phyloP scores from a whole-genome alignment of 257 asterid species.

The Nicotiana attenuata region DNA sequence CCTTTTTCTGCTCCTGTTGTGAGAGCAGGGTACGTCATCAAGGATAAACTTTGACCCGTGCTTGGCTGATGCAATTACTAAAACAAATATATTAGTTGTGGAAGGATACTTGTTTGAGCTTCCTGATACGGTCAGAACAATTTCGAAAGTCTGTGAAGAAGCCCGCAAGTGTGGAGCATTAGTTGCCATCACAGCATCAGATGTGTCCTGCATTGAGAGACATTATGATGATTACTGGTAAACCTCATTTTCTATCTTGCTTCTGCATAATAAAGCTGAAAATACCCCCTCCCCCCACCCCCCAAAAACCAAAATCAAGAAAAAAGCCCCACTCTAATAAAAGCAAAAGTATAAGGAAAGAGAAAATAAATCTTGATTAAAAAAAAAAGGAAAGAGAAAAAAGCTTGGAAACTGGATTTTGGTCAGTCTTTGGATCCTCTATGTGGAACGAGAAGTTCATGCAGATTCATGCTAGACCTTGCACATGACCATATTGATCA shows the following conservation, averaged over 20 bases:
- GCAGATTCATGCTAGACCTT: neutral
- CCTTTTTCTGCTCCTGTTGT: conserved; percentile 16
- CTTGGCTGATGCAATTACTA: conserved; percentile 66
- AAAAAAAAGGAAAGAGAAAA: neutral
- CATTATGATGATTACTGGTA: conserved; percentile 96
- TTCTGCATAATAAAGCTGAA: neutral
- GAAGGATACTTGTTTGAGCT: conserved; percentile 97
- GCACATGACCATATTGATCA: neutral
- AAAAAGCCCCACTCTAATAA: neutral
- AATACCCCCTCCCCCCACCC: neutral
- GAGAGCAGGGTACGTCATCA: conserved; percentile 82
- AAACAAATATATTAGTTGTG: conserved; percentile 74
- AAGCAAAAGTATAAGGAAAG: neutral
- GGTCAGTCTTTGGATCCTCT: neutral
- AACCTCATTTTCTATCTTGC: neutral
- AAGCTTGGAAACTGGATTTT: neutral
- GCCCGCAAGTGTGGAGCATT: conserved; percentile 86
- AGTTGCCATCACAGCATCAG: conserved; percentile 95
- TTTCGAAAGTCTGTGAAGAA: conserved; percentile 77
- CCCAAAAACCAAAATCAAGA: neutral
- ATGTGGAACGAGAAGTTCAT: neutral
- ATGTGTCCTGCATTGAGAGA: conserved; percentile 84
- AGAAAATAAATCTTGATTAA: neutral
- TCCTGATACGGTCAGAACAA: conserved; percentile 85
- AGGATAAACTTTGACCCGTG: conserved; percentile 59